Base-by-base conservation (phyloP, 1,139 yeast genomes). In the Protomyces gravidus region DNA sequence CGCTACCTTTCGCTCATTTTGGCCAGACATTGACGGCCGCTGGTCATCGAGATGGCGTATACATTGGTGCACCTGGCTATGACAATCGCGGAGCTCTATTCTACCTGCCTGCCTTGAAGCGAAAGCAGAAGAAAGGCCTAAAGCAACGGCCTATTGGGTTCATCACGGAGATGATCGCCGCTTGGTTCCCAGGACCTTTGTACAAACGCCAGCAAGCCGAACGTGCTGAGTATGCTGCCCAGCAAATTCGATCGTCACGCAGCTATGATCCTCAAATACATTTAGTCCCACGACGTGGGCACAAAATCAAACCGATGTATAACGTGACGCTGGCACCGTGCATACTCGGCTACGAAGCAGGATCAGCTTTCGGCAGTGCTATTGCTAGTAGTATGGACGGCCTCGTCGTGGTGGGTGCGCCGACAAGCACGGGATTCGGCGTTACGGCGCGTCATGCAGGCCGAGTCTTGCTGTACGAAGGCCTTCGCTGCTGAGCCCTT, bases 401-500 rank as follows among this genome's bases (percentile, higher is more conserved):
- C 26, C 36, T 46, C 3, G 45, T 46, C 9, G 51, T 33, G 3
- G 30, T 53, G 19, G 58, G 58, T 11, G 58, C 58, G 17, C 51
- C 58, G 6, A 27, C 13, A 25, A 45, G 48, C 25, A 3, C 19
- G 33, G 58, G 58, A 17, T 39, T 53, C 26, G 23, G 45, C 19
- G 17, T 7, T 2, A 5, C 9, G n/a, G 30, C 23, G 32, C 36
- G 58, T 26, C 27, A 36, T 23, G 58, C 58, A 26, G 58, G 58
- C 26, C 47, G 39, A 13, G 58, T 46, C 13, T 25, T 45, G 17
- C 30, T 53, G 15, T 46, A n/a, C 30, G 50, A 27, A 6, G 26
- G 42, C 25, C 52, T 48, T 4, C 5, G 21, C 21, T 36, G 42
- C 42, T 36, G 21, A 17, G 2, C n/a, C n/a, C n/a, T n/a, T n/a